Percentiles rank a stretch among this genome's conserved stretches.
Conservation (phyloP, 2,329 filamentous ascomycete species). For the Diaporthe helianthi region DNA sequence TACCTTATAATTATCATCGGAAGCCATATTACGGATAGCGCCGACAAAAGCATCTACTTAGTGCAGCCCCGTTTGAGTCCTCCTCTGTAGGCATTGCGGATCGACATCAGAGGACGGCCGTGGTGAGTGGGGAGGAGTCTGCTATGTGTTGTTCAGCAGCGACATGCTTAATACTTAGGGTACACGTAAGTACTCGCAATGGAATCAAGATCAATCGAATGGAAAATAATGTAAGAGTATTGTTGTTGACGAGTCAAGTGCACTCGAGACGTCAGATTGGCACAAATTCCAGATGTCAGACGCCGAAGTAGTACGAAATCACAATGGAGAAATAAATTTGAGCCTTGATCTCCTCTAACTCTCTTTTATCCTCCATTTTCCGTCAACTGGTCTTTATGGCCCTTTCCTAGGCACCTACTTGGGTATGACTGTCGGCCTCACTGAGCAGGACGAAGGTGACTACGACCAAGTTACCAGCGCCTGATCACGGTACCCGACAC, state of each 20-base stretch:
- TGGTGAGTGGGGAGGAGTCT: constrained; percentile 13
- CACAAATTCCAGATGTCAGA: background rate
- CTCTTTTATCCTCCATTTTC: background rate
- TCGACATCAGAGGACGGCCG: background rate
- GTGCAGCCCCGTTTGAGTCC: constrained; percentile 36
- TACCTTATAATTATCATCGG: constrained; percentile 46
- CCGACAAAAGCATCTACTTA: constrained; percentile 45
- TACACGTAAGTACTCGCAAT: background rate
- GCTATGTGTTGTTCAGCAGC: background rate
- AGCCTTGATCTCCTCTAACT: background rate
- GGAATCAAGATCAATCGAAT: too few relatives aligned
- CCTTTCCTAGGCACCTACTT: too few relatives aligned
- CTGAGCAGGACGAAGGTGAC: too few relatives aligned
- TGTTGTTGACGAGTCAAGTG: background rate
- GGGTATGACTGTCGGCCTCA: background rate
- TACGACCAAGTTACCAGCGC: background rate
- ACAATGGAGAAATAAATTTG: background rate
- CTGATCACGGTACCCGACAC: background rate
- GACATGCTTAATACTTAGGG: background rate
- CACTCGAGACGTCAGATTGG: background rate
- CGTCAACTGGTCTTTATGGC: background rate
- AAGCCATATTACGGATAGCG: constrained; percentile 44
- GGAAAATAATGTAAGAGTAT: background rate
- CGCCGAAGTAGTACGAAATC: too few relatives aligned
- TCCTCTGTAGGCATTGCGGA: constrained; percentile 18